Conservation (phyloP, 345 rosid genomes). For the Carallia brachiata region DNA sequence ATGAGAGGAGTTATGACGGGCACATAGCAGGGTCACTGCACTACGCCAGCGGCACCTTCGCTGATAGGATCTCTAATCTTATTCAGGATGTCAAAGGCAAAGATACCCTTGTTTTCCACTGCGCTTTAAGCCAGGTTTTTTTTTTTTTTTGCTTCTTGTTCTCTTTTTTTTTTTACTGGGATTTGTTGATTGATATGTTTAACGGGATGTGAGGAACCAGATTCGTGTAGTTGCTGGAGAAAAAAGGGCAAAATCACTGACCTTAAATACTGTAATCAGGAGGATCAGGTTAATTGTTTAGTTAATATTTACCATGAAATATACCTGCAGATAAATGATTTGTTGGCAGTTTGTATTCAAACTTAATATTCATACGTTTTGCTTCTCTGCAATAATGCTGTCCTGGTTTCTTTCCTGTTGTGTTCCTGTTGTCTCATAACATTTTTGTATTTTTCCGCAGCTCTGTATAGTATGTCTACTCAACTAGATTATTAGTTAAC, state of each 20-base stretch:
- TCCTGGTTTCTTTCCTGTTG: too few relatives aligned
- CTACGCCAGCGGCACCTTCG: constrained; percentile 66
- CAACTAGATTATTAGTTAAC: too few relatives aligned
- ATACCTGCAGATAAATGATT: background rate
- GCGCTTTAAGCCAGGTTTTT: constrained; percentile 91
- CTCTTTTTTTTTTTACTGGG: background rate
- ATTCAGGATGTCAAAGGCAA: constrained; percentile 72
- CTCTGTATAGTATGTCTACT: too few relatives aligned
- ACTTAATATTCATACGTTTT: background rate
- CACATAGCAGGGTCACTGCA: constrained; percentile 90
- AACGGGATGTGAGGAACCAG: background rate
- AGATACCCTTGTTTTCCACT: constrained; percentile 94
- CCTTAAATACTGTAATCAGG: background rate
- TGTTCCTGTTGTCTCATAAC: too few relatives aligned
- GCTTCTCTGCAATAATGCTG: background rate
- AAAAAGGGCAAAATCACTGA: background rate
- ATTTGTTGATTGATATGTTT: background rate
- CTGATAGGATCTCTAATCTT: constrained; percentile 72
- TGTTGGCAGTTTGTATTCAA: background rate
- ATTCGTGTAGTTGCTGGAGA: background rate
- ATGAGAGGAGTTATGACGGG: constrained; percentile 92
- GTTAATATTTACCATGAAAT: background rate
- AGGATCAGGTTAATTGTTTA: background rate
- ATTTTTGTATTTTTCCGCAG: too few relatives aligned
- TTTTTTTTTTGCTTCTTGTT: background rate